Evolutionary conservation across 2,329 filamentous ascomycete genomes (phyloP).

Genomic region (Ophiostoma sp.): DNA sequence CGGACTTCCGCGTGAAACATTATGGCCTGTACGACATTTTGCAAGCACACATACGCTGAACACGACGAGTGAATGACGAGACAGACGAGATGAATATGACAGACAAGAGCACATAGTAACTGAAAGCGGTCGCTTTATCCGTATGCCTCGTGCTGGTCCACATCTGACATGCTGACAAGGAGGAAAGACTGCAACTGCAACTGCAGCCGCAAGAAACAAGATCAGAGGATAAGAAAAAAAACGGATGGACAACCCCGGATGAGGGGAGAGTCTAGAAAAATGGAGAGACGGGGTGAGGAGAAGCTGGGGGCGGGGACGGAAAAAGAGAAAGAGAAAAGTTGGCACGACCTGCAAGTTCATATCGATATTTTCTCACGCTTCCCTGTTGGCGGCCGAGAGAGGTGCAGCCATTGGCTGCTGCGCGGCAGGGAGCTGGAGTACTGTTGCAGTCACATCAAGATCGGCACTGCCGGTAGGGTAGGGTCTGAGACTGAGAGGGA

Average conservation of each 20-base stretch:
- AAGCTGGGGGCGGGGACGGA: background rate
- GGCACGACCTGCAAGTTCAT: slow-evolving; percentile 7
- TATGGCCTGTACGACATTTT: background rate
- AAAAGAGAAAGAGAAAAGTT: background rate
- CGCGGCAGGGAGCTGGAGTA: background rate
- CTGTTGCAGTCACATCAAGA: slow-evolving; percentile 5
- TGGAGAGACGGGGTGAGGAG: background rate
- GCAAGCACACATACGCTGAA: background rate
- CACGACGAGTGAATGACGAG: background rate
- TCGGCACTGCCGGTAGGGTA: slow-evolving; percentile 1
- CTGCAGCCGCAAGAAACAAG: background rate
- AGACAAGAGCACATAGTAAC: background rate
- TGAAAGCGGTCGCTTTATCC: background rate
- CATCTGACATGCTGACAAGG: background rate
- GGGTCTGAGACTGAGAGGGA: background rate
- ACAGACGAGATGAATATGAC: background rate
- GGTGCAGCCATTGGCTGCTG: background rate
- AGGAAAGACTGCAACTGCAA: background rate
- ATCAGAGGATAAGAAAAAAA: background rate
- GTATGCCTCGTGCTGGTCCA: background rate
- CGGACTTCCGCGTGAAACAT: slow-evolving; percentile 2
- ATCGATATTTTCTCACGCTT: background rate
- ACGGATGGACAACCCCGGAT: background rate
- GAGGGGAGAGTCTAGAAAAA: background rate
- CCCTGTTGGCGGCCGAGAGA: background rate